Conservation (phyloP, 2,329 filamentous ascomycete genomes). For the Fusarium subglutinans region DNA sequence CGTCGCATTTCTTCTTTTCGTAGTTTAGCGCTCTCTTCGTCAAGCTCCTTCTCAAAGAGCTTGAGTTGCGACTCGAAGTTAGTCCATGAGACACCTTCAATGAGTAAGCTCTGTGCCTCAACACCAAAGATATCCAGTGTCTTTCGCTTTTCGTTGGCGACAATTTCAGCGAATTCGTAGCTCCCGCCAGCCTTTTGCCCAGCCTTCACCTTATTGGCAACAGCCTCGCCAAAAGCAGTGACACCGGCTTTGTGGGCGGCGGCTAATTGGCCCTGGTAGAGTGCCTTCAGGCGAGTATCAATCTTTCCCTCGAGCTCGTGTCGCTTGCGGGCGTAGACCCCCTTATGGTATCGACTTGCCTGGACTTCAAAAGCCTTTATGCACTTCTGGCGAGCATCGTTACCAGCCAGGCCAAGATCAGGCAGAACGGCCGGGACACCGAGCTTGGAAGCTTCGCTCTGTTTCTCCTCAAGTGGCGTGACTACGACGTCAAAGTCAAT, state of each 20-base stretch:
- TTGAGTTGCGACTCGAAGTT: constrained; percentile 82
- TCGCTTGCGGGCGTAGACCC: constrained; percentile 87
- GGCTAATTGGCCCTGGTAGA: constrained; percentile 88
- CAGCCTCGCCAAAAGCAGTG: constrained; percentile 83
- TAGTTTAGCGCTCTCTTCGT: constrained; percentile 84
- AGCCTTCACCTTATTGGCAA: constrained; percentile 84
- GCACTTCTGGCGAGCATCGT: constrained; percentile 74
- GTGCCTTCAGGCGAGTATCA: constrained; percentile 84
- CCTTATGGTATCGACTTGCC: constrained; percentile 96
- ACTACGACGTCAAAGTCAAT: constrained; percentile 85
- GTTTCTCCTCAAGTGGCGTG: constrained; percentile 83
- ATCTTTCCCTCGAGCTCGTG: constrained; percentile 87
- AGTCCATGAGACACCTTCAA: constrained; percentile 87
- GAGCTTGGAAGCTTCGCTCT: constrained; percentile 76
- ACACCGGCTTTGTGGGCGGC: constrained; percentile 92
- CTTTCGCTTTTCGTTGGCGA: constrained; percentile 81
- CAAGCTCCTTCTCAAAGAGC: constrained; percentile 89
- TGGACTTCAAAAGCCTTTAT: constrained; percentile 88
- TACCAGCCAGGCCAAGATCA: constrained; percentile 79
- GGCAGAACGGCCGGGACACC: constrained; percentile 78
- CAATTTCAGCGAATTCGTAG: constrained; percentile 97
- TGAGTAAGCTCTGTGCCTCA: constrained; percentile 77
- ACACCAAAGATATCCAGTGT: constrained; percentile 79
- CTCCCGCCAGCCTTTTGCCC: constrained; percentile 90
- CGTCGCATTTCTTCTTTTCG: constrained; percentile 97